Evolutionary conservation across 495 filamentous ascomycete species (phyloP).

Genomic region (Penicillium simplicissimum): DNA sequence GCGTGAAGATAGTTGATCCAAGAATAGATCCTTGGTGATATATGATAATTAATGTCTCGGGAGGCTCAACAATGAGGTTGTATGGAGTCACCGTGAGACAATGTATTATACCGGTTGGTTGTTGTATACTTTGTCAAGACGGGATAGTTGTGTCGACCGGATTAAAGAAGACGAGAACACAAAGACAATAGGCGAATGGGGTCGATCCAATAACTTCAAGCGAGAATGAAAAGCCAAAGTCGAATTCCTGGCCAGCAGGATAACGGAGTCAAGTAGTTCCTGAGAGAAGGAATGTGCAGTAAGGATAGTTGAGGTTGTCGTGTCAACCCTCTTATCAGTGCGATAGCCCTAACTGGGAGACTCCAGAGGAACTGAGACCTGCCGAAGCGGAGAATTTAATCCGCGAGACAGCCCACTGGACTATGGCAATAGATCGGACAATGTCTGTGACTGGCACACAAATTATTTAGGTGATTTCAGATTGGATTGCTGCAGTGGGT

Average conservation of each 20-base stretch:
- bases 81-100: neutral
- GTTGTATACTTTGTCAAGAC: neutral
- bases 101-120: neutral
- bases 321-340: conserved; percentile 44
- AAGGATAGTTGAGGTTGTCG: conserved; percentile 50
- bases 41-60: neutral
- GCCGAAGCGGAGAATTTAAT: conserved; percentile 26
- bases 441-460: conserved; percentile 10
- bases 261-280: conserved; percentile 22
- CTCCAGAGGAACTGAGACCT: conserved; percentile 32
- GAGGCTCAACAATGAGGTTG: neutral
- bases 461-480: conserved; percentile 10
- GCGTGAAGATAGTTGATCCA: neutral
- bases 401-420: conserved; percentile 25
- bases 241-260: conserved; percentile 32
- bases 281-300: conserved; percentile 37
- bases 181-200: neutral
- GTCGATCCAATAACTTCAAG: neutral
- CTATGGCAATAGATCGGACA: conserved; percentile 24
- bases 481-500: neutral
- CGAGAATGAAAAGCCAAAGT: conserved; percentile 1
- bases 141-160: neutral
- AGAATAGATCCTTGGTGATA: neutral
- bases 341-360: conserved; percentile 36
- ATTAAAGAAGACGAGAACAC: neutral